A percentile compares a stretch with the other conserved stretches of the same genome.
These are phyloP conservation scores for Hyphopichia pseudoburtonii DNA, from an alignment of 1,139 yeast genomes.

Conservation along the genomic window DNA sequence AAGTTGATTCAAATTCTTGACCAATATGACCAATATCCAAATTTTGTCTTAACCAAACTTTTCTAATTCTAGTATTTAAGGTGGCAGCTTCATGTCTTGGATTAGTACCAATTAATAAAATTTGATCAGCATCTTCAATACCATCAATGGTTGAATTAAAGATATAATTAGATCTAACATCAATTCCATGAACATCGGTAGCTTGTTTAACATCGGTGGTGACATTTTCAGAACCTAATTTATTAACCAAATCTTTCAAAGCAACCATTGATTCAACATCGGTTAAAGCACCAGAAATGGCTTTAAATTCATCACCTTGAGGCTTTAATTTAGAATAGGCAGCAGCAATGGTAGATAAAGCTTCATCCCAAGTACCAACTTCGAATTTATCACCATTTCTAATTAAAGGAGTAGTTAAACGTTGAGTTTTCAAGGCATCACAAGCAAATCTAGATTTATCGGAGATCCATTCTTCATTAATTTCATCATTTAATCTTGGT, in stretches of 20 bases:
- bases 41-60: constrained; percentile 72
- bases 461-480: constrained; percentile 90
- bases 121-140: constrained; percentile 79
- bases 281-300: constrained; percentile 76
- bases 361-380: constrained; percentile 87
- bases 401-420: constrained; percentile 79
- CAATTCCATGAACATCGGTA: constrained; percentile 70
- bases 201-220: constrained; percentile 66
- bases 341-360: constrained; percentile 66
- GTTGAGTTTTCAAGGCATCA: constrained; percentile 85
- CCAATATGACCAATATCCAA: constrained; percentile 74
- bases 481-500: constrained; percentile 83
- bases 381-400: constrained; percentile 71
- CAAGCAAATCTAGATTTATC: constrained; percentile 86
- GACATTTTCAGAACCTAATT: constrained; percentile 78
- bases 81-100: constrained; percentile 93
- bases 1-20: constrained; percentile 75
- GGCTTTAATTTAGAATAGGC: constrained; percentile 62
- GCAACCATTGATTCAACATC: constrained; percentile 86
- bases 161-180: constrained; percentile 74
- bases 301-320: constrained; percentile 72
- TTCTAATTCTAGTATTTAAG: constrained; percentile 80
- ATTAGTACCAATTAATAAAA: constrained; percentile 78
- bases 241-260: constrained; percentile 75
- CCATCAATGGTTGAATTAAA: constrained; percentile 82